Evolutionary conservation across 2,329 filamentous ascomycete species (phyloP), one percentile per base, ranked within the genome.

Genomic region (Beauveria varroae): DNA sequence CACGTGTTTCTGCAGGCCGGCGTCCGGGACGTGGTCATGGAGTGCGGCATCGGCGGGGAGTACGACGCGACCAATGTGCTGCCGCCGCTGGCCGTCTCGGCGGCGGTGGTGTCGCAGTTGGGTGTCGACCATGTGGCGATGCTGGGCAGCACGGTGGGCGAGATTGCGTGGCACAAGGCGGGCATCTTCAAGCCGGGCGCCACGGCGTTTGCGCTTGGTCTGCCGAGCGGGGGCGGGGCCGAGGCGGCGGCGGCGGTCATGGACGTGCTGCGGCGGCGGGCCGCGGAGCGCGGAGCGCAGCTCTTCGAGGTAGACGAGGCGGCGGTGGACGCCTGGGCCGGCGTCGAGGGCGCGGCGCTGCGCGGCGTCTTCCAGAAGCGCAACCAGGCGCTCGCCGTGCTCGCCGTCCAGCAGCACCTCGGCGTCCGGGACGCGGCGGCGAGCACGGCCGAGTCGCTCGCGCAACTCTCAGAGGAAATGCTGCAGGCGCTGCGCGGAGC

Each of bases 31-130:
- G 93, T 91, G 0, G 86, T 98, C 10, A 82, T 98, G 40, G 95
- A 99, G 75, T 96, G 91, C 68, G 95, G 95, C 0, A 96, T 98
- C 65, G 95, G 95, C 18, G 95, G 93, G 54, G 91, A 96, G 75
- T 92, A 92, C 69, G 93, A 98, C 70, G 89, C 89, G 30, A 99
- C 95, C 10, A 98, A 98, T 69, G 83, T 98, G 24, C 74, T 99
- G 6, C 79, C 80, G 0, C 60, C 75, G 0, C 78, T 81, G 12
- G 80, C 83, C 14, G 88, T 92, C 1, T 86, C 84, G 7, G 87
- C 86, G 1, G 83, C 86, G 1, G 89, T 88, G 0, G 86, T 97
- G 43, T 87, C 91, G 22, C 91, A 88, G 68, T 73, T 97, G 49
- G 92, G 91, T 3, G 88, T 96, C 63, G 93, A 97, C 68, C 93